Evolutionary conservation across 1,284 basidiomycete species (phyloP).

Genomic region (Paramarasmius palmivorus): DNA sequence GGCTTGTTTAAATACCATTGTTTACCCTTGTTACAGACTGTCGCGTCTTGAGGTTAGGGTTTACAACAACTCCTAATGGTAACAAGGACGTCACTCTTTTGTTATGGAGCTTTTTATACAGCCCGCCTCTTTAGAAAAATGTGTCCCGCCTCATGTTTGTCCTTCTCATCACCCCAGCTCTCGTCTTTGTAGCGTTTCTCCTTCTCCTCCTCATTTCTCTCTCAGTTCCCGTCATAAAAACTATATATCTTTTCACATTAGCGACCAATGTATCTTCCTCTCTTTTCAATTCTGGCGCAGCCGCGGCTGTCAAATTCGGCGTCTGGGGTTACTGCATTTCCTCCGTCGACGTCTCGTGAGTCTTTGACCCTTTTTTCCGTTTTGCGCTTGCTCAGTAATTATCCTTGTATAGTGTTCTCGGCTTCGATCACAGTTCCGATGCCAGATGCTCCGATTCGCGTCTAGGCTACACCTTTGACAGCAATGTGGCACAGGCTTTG

Average conservation of each 20-base stretch:
- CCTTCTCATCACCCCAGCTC: slow-evolving; percentile 40
- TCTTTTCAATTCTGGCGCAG: slow-evolving; percentile 35
- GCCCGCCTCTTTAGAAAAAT: neutral
- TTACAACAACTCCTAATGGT: neutral
- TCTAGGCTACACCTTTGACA: slow-evolving; percentile 56
- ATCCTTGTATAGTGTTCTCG: slow-evolving; percentile 36
- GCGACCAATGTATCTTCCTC: slow-evolving; percentile 34
- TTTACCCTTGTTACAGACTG: too few relatives aligned
- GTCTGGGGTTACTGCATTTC: slow-evolving; percentile 64
- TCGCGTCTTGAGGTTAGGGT: too few relatives aligned
- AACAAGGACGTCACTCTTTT: too few relatives aligned
- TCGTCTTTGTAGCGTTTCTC: slow-evolving; percentile 51
- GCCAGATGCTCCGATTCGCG: slow-evolving; percentile 44
- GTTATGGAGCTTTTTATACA: neutral
- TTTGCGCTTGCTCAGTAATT: slow-evolving; percentile 19
- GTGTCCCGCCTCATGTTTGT: slow-evolving; percentile 15
- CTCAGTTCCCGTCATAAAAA: slow-evolving; percentile 59
- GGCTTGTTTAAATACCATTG: too few relatives aligned
- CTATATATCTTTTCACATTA: slow-evolving; percentile 52
- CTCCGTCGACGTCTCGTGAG: slow-evolving; percentile 45
- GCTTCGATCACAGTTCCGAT: slow-evolving; percentile 33
- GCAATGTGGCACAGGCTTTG: slow-evolving; percentile 43
- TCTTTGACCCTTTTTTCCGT: slow-evolving; percentile 14
- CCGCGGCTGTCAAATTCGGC: slow-evolving; percentile 47
- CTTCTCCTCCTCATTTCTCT: slow-evolving; percentile 58